A percentile compares a stretch with the other conserved stretches of the same genome.
phyloP scores from a whole-genome alignment of 2,329 filamentous ascomycete species.

The Xylaria sp. region DNA sequence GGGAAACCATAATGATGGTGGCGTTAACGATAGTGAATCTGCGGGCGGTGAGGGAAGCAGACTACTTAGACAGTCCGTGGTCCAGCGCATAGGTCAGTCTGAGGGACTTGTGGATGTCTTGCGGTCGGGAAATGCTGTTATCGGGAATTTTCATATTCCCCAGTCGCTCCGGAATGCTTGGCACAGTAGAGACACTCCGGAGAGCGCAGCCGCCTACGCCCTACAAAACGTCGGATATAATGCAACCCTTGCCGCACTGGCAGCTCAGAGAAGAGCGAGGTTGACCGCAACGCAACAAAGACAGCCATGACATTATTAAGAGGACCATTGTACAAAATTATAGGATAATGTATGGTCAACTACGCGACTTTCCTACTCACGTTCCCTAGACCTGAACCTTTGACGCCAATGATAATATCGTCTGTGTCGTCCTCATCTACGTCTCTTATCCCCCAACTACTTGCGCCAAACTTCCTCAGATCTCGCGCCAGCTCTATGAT shows the following conservation, averaged over 20 bases:
- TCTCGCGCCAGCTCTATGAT: slow-evolving; percentile 85
- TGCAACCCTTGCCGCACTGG: slow-evolving; percentile 63
- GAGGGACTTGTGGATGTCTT: slow-evolving; percentile 57
- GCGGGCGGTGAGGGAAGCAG: slow-evolving; percentile 47
- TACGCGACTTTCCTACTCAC: slow-evolving; percentile 87
- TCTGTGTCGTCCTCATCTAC: slow-evolving; percentile 72
- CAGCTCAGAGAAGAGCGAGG: slow-evolving; percentile 57
- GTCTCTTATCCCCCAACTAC: slow-evolving; percentile 89
- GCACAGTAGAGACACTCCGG: slow-evolving; percentile 54
- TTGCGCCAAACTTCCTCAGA: slow-evolving; percentile 86
- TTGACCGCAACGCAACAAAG: slow-evolving; percentile 47
- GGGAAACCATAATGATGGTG: slow-evolving; percentile 38
- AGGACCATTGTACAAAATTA: slow-evolving; percentile 45
- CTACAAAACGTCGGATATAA: slow-evolving; percentile 67
- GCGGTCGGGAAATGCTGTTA: slow-evolving; percentile 65
- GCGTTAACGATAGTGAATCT: slow-evolving; percentile 29
- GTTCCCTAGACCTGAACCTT: slow-evolving; percentile 93
- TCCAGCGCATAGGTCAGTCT: slow-evolving; percentile 42
- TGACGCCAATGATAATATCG: slow-evolving; percentile 88
- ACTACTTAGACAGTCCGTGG: slow-evolving; percentile 42
- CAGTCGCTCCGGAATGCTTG: slow-evolving; percentile 62
- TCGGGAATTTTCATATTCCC: slow-evolving; percentile 65
- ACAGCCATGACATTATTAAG: slow-evolving; percentile 40
- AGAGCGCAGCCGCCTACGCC: slow-evolving; percentile 62
- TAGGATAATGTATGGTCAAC: slow-evolving; percentile 44